Evolutionary conservation across 176 grass and related monocot species (phyloP), one percentile per base, ranked within the genome.

Genomic region (Oryza meyeriana): DNA sequence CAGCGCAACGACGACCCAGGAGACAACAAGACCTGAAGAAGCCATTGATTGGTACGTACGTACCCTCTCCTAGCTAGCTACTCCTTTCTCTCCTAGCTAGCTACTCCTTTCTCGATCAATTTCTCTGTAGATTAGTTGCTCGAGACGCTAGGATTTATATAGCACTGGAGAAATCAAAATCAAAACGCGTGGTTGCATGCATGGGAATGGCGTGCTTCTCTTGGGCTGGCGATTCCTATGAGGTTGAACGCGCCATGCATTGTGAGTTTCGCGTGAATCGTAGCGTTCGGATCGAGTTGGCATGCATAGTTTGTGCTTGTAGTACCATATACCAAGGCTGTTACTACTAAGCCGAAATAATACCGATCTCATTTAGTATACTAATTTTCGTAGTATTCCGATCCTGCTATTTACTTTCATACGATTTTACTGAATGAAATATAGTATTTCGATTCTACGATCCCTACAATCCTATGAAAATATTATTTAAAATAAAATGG

Each of bases 141-240:
- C 6, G 42, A 14, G 3, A 27, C 0, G 69, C 11, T 14, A 3
- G 27, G 24, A 30, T 26, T 90, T 86, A 69, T 86, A 82, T 78
- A 86, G 78, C 35, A 30, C 40, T 4, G 26, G 40, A 65, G 73
- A 18, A 27, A 27, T 48, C 42, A 58, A n/a, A 10, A 57, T 34
- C 33, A 59, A 25, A 25, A 24, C 55, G 55, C 22, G 74, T 66
- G 20, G 36, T 17, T 48, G 45, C 4, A 77, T 72, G 77, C 82
- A 89, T 65, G 78, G 58, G 16, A 72, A 85, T 77, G 40, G 77
- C 5, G 83, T 88, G 81, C 69, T 26, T 72, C 61, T n/a, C 55
- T 59, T 59, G 38, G 6, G 42, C 24, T 20, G 74, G 36, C 29
- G 50, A 27, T 57, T 71, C 35, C 24, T 18, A 55, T 77, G 72